Conservation (phyloP, 2,329 filamentous ascomycete species). For the Dactylella cylindrospora region DNA sequence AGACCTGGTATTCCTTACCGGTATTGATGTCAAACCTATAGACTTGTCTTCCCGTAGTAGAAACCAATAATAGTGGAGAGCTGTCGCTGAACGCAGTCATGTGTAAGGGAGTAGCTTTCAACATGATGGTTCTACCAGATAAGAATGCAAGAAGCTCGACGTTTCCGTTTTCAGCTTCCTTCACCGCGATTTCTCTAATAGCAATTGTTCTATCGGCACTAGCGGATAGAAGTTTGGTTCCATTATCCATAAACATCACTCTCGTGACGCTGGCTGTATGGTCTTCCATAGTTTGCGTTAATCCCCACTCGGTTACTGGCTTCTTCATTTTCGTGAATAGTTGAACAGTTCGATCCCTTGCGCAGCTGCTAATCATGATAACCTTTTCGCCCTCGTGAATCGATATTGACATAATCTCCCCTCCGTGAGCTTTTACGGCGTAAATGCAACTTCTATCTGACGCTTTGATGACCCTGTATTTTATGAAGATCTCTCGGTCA, state of each 20-base stretch:
- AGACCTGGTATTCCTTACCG: slow-evolving; percentile 57
- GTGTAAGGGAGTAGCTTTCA: slow-evolving; percentile 84
- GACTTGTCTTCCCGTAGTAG: slow-evolving; percentile 65
- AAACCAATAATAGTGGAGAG: slow-evolving; percentile 60
- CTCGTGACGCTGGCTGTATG: slow-evolving; percentile 82
- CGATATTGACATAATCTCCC: slow-evolving; percentile 79
- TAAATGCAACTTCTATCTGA: slow-evolving; percentile 64
- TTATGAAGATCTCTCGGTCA: background rate
- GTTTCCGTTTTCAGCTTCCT: slow-evolving; percentile 53
- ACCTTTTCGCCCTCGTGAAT: slow-evolving; percentile 65
- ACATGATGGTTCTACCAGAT: slow-evolving; percentile 71
- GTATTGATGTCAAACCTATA: slow-evolving; percentile 58
- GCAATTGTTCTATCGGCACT: slow-evolving; percentile 83
- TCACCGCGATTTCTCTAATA: slow-evolving; percentile 63
- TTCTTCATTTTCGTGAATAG: slow-evolving; percentile 63
- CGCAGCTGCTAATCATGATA: slow-evolving; percentile 75
- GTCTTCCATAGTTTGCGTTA: slow-evolving; percentile 88
- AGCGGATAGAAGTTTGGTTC: slow-evolving; percentile 73
- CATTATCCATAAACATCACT: slow-evolving; percentile 73
- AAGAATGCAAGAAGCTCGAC: slow-evolving; percentile 67
- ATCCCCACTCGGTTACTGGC: slow-evolving; percentile 63
- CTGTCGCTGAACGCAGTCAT: slow-evolving; percentile 71
- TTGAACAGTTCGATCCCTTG: slow-evolving; percentile 88
- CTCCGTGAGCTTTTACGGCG: slow-evolving; percentile 80
- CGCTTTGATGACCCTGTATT: slow-evolving; percentile 63